These are phyloP conservation scores for Barnettozyma siamensis DNA, from an alignment of 805 yeast species.

Conservation along the genomic window DNA sequence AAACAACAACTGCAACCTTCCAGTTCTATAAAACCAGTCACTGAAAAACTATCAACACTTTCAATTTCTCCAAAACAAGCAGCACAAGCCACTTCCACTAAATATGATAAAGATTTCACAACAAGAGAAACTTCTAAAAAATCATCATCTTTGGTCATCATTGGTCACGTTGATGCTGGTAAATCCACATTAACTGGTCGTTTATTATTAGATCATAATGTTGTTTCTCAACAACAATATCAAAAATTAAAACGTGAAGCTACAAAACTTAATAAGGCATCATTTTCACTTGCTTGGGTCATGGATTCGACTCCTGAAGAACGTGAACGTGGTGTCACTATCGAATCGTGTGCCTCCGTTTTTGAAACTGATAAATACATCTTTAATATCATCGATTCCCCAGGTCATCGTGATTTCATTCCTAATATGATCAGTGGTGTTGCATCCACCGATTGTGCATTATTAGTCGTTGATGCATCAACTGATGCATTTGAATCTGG, in stretches of 20 bases:
- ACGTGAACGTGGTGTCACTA: constrained; percentile 96
- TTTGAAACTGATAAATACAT: constrained; percentile 87
- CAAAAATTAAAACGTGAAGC: constrained; percentile 98
- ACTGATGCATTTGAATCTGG: constrained; percentile 95
- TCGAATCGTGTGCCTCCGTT: constrained; percentile 89
- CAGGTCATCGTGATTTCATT: constrained; percentile 96
- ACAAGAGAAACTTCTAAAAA: constrained; percentile 50
- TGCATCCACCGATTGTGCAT: constrained; percentile 90
- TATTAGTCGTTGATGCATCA: constrained; percentile 87
- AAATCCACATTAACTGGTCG: constrained; percentile 98
- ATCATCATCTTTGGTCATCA: constrained; percentile 98
- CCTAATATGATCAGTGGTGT: constrained; percentile 96
- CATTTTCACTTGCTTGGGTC: constrained; percentile 98
- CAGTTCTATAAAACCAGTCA: constrained; percentile 16
- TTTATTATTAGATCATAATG: constrained; percentile 95
- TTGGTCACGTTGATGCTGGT: constrained; percentile 99
- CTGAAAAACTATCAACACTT: constrained; percentile 16
- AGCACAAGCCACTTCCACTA: constrained; percentile 20
- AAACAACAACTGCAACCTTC: too few species aligned
- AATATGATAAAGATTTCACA: constrained; percentile 25
- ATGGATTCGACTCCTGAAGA: constrained; percentile 94
- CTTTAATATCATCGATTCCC: constrained; percentile 91
- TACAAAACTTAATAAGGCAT: constrained; percentile 94
- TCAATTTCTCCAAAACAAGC: constrained; percentile 19
- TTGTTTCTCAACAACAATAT: constrained; percentile 89